Evolutionary conservation across 2,329 filamentous ascomycete species (phyloP), one percentile per base, ranked within the genome.

Genomic region (Huntiella omanensis): DNA sequence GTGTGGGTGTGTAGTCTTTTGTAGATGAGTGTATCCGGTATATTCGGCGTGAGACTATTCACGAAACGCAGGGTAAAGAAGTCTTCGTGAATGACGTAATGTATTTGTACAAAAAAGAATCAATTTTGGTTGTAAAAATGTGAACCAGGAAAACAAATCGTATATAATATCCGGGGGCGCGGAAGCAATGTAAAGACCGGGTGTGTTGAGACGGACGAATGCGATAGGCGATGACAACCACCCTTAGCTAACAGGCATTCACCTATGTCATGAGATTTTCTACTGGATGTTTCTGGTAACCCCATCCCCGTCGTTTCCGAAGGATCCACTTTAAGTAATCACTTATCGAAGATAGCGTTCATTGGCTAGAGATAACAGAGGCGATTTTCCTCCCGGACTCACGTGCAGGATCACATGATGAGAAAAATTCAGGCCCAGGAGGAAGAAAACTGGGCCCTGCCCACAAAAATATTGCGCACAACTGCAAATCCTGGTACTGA

Each of bases 401-500:
- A 51, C 50, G 50, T 52, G 50, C 41, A n/a, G 19, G 12, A 8
- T 41, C 36, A 33, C 41, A 35, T 42, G 33, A 17, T 11, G 13
- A 43, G 11, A 40, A 16, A 40, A 10, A 16, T 28, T 8, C 22
- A 33, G n/a, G 34, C 7, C 48, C 48, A 46, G 39, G 35, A 47
- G 39, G 40, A 46, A 36, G 49, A 34, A 40, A 36, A 38, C 34
- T 34, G 40, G 41, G 19, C 40, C 41, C 33, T 39, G 46, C 37
- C 41, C 45, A 43, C 51, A 49, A 28, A 28, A 45, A 49, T 28
- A 45, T 6, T 40, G 36, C 48, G 48, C 48, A 49, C 48, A 49
- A 49, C 33, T 15, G 32, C 35, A 47, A 50, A 45, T 38, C 38
- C 40, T 32, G 48, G 48, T 53, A 53, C 43, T 50, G 50, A 53